A percentile compares a stretch with the other conserved stretches of the same genome.
Evolutionary conservation across 78 protist species (phyloP).

Genomic region (Carpediemonas membranifera): DNA sequence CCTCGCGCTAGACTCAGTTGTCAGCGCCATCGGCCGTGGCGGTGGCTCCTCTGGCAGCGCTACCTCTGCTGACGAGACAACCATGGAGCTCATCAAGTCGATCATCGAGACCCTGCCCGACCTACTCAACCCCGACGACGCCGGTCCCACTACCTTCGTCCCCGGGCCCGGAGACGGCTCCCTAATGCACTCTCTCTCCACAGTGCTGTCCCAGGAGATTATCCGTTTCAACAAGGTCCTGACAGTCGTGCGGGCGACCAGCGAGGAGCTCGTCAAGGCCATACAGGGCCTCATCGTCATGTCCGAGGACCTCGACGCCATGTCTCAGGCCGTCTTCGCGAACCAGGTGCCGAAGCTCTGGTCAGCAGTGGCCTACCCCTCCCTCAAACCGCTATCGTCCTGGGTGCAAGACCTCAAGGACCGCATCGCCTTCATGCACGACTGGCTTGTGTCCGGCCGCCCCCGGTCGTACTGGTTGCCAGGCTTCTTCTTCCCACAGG

Average conservation of each 20-base stretch:
- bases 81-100: background rate
- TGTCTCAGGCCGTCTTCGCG: slow-evolving; percentile 14
- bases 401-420: slow-evolving; percentile 30
- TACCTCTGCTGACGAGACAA: background rate
- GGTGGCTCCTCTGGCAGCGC: background rate
- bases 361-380: slow-evolving; percentile 31
- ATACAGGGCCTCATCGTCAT: slow-evolving; percentile 34
- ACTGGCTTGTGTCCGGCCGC: slow-evolving; percentile 36
- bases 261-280: slow-evolving; percentile 20
- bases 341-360: slow-evolving; percentile 19
- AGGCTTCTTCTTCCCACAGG: slow-evolving; percentile 44
- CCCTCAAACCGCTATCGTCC: slow-evolving; percentile 25
- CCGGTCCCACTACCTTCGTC: background rate
- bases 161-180: slow-evolving; percentile 13
- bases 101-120: slow-evolving; percentile 6
- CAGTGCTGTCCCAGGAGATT: slow-evolving; percentile 44
- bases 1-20: slow-evolving; percentile 4
- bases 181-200: slow-evolving; percentile 32
- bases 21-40: background rate
- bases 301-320: slow-evolving; percentile 27
- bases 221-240: slow-evolving; percentile 40
- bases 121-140: slow-evolving; percentile 8
- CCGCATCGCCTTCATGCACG: slow-evolving; percentile 38
- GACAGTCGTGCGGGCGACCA: background rate
- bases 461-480: slow-evolving; percentile 43